Evolutionary conservation across 2,329 filamentous ascomycete genomes (phyloP), one percentile per base, ranked within the genome.

Genomic region (Xylariomycetidae sp.): DNA sequence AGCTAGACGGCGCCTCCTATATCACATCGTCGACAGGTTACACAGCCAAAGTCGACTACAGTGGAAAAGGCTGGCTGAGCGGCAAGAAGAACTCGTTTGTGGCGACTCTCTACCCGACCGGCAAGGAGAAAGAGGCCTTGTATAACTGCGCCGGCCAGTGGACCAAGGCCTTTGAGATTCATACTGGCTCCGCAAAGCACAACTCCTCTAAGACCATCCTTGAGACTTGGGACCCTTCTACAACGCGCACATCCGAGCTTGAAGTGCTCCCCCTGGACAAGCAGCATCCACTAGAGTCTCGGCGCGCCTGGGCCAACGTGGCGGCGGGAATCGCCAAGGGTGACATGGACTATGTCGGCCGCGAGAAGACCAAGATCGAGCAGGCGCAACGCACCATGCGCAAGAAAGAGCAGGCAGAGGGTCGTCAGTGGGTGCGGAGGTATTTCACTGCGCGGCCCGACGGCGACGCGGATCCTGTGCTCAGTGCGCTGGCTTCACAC

Each of bases 281-380:
- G 38, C 87, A 94, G 61, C 85, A 90, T 44, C 74, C 83, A 2
- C 80, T 87, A 51, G 88, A 95, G 64, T 85, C 83, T 7, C 74
- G 88, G 9, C 73, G 78, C 25, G 88, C 88, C 1, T 95, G 88
- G 88, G 67, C 68, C 19, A 82, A 82, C 41, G 88, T 95, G 3
- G 81, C 85, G 0, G 68, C 72, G 3, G 85, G 80, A 16, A 83
- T 95, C 37, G 61, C 68, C n/a, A 70, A 68, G 38, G 84, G 84
- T 16, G 82, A 95, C 51, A 83, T 90, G 72, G 78, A 88, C 36
- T 66, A 69, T 5, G 85, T 83, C 0, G 75, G 77, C 0, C 59
- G 61, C 1, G 82, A 88, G 53, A 95, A 95, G 65, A 76, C 74
- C 6, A 79, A 81, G 53, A 85, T 95, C 36, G 88, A 95, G 58